Percentiles rank a stretch among this genome's conserved stretches.
Conservation (phyloP, 225 moss, liverwort and hornwort species). For the Physcomitrellopsis africana region DNA sequence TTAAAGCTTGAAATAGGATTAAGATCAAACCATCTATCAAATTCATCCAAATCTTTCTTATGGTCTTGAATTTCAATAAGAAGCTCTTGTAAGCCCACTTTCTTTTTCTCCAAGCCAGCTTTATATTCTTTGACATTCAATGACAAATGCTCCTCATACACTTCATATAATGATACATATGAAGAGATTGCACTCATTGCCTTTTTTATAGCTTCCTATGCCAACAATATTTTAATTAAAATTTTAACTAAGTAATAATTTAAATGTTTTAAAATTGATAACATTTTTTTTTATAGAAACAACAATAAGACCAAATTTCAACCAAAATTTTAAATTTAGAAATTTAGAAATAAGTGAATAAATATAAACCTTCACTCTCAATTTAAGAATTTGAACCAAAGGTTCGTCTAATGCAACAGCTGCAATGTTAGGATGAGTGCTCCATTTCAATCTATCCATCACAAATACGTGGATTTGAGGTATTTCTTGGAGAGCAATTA, state of each 20-base stretch:
- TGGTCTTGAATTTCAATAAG: slow-evolving; percentile 71
- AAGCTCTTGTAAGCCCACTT: slow-evolving; percentile 63
- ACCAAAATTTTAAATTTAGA: too few species aligned
- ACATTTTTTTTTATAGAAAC: too few species aligned
- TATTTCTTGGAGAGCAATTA: slow-evolving; percentile 67
- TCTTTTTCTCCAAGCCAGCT: slow-evolving; percentile 44
- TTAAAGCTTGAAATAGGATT: neutral
- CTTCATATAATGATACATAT: slow-evolving; percentile 60
- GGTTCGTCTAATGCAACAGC: slow-evolving; percentile 62
- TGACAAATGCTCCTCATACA: slow-evolving; percentile 72
- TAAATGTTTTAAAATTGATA: too few species aligned
- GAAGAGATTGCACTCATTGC: slow-evolving; percentile 57
- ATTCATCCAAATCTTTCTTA: slow-evolving; percentile 67
- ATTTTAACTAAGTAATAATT: too few species aligned
- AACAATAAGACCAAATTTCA: too few species aligned
- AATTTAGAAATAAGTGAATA: neutral
- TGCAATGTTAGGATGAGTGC: slow-evolving; percentile 64
- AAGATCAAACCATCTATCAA: slow-evolving; percentile 63
- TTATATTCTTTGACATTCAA: slow-evolving; percentile 66
- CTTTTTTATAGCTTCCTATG: slow-evolving; percentile 74
- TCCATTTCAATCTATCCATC: slow-evolving; percentile 89
- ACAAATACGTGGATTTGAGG: slow-evolving; percentile 81
- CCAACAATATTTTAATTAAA: neutral
- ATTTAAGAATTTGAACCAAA: slow-evolving; percentile 50
- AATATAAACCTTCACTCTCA: slow-evolving; percentile 58